Conservation (phyloP, 2,329 filamentous ascomycete genomes). For the Fusarium subglutinans region DNA sequence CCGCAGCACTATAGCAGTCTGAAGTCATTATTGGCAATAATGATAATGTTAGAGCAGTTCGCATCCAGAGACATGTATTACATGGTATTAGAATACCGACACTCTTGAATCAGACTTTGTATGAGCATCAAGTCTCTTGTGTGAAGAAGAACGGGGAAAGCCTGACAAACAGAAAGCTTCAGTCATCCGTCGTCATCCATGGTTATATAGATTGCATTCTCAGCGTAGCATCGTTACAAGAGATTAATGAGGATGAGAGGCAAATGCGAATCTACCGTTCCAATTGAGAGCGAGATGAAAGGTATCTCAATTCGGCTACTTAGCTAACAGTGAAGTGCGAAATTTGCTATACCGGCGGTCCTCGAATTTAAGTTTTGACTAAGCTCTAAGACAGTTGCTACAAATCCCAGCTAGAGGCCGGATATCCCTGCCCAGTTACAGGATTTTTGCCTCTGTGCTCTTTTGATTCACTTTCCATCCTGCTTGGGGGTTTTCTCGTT, state of each 20-base stretch:
- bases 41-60: neutral
- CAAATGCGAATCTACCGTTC: neutral
- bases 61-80: neutral
- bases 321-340: neutral
- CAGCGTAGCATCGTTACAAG: neutral
- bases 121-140: neutral
- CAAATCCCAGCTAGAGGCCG: neutral
- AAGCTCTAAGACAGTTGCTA: neutral
- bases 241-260: neutral
- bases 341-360: neutral
- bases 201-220: neutral
- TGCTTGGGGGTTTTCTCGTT: fast-evolving
- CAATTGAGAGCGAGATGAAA: neutral
- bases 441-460: neutral
- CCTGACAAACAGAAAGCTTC: neutral
- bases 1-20: neutral
- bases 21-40: neutral
- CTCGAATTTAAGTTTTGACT: neutral
- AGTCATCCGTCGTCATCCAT: neutral
- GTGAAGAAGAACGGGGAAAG: neutral
- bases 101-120: neutral
- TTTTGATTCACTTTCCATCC: neutral
- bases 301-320: neutral
- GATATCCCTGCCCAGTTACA: neutral
- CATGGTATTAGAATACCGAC: neutral